A percentile compares a stretch with the other conserved stretches of the same genome.
phyloP scores from a whole-genome alignment of 305 asterid genomes.

The Plantago lanceolata region DNA sequence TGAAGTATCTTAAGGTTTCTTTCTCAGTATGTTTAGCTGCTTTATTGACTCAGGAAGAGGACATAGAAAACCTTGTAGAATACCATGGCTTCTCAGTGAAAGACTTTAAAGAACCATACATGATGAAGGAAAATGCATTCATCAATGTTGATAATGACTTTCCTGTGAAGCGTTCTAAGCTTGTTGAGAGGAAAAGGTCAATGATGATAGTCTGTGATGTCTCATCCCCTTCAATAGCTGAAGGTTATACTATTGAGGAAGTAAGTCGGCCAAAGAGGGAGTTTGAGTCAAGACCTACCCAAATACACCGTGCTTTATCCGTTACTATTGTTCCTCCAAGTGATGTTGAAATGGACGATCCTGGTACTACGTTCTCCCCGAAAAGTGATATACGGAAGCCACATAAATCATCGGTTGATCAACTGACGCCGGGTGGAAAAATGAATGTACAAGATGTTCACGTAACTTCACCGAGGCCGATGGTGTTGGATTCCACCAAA shows the following conservation, averaged over 20 bases:
- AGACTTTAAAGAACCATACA: conserved; percentile 92
- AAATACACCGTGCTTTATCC: conserved; percentile 28
- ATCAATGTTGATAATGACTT: conserved; percentile 67
- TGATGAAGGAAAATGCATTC: conserved; percentile 87
- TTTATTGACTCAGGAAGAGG: conserved; percentile 66
- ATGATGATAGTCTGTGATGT: conserved; percentile 57
- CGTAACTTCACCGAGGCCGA: conserved; percentile 39
- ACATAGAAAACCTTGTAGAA: conserved; percentile 68
- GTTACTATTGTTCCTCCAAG: conserved; percentile 34
- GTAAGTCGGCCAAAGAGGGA: conserved; percentile 31
- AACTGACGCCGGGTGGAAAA: conserved; percentile 25
- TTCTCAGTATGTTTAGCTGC: conserved; percentile 15
- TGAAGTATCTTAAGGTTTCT: conserved; percentile 17
- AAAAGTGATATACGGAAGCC: conserved; percentile 32
- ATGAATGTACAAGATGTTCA: conserved; percentile 30
- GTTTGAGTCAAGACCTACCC: conserved; percentile 33
- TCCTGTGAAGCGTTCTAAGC: conserved; percentile 81
- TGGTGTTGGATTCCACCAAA: conserved; percentile 33
- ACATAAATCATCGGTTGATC: conserved; percentile 31
- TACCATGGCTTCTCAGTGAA: conserved; percentile 76
- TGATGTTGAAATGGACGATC: conserved; percentile 59
- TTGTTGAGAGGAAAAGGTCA: conserved; percentile 75
- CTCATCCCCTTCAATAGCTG: conserved; percentile 39
- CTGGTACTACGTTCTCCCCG: conserved; percentile 43
- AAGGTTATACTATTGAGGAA: conserved; percentile 33